Conservation (phyloP, 2,329 filamentous ascomycete genomes). For the Magnaporthiopsis rhizophila region DNA sequence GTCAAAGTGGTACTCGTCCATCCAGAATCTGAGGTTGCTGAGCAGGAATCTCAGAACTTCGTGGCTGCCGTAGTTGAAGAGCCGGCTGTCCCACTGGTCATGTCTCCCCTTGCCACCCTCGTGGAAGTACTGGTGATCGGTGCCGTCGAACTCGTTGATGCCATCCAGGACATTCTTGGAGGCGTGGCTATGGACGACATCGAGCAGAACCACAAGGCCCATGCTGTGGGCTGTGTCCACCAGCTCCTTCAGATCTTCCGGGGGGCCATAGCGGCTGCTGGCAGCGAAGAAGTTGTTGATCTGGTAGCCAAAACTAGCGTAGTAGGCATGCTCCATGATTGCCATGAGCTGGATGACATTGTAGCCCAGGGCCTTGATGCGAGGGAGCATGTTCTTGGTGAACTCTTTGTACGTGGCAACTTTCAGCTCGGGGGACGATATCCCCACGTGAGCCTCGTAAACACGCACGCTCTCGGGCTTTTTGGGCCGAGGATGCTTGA, state of each 20-base stretch:
- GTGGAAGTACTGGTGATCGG: conserved; percentile 95
- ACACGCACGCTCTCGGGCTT: conserved; percentile 84
- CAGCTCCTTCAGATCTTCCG: conserved; percentile 92
- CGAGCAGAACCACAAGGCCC: conserved; percentile 84
- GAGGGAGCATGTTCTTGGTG: conserved; percentile 80
- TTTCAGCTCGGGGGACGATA: conserved; percentile 81
- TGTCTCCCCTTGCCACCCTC: conserved; percentile 76
- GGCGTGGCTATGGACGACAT: conserved; percentile 95
- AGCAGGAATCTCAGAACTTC: conserved; percentile 94
- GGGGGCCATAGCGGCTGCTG: conserved; percentile 87
- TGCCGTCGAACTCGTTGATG: conserved; percentile 91
- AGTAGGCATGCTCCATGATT: conserved; percentile 98
- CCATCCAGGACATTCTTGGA: conserved; percentile 97
- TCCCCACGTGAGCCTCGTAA: conserved; percentile 98
- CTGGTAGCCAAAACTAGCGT: conserved; percentile 97
- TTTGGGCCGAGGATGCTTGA: conserved; percentile 74
- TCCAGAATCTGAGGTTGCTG: conserved; percentile 96
- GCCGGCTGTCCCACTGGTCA: conserved; percentile 88
- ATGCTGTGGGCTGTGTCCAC: conserved; percentile 90
- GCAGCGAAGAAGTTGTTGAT: conserved; percentile 98
- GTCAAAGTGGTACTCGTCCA: conserved; percentile 96
- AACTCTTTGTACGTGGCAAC: conserved; percentile 98
- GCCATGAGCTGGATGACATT: conserved; percentile 99
- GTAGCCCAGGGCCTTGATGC: conserved; percentile 86
- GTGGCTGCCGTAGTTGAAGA: conserved; percentile 95